Percentiles rank a stretch among this genome's conserved stretches.
phyloP scores from a whole-genome alignment of 257 asterid genomes.

The Solanum chmielewskii region DNA sequence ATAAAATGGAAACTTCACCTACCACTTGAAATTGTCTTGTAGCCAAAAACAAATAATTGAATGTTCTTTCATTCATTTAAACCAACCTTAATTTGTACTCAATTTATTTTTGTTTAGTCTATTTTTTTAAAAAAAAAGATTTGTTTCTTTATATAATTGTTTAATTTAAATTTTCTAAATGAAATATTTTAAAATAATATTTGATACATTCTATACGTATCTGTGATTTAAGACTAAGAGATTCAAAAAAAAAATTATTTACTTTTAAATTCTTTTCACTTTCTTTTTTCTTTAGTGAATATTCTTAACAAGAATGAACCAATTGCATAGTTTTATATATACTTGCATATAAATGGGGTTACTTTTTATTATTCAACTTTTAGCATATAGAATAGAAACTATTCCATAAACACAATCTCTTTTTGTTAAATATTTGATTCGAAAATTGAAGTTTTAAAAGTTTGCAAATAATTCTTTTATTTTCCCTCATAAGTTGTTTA shows the following conservation, averaged over 20 bases:
- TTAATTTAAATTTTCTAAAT: too few species aligned
- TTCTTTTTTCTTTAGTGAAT: neutral
- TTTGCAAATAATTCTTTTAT: neutral
- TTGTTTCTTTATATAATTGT: fast-evolving
- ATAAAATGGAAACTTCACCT: neutral
- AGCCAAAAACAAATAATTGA: neutral
- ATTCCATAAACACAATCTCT: neutral
- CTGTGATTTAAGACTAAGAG: too few species aligned
- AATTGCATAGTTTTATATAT: neutral
- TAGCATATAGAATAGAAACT: neutral
- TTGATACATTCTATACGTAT: too few species aligned
- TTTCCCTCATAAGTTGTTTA: neutral
- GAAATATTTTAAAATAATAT: too few species aligned
- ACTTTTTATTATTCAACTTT: neutral
- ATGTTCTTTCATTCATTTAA: too few species aligned
- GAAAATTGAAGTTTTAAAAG: neutral
- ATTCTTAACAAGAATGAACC: neutral
- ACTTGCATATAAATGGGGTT: neutral
- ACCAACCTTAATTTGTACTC: too few species aligned
- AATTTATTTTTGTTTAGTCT: too few species aligned
- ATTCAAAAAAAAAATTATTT: too few species aligned
- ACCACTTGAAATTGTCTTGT: neutral
- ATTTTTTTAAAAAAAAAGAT: too few species aligned
- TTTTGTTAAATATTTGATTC: neutral
- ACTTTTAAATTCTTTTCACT: too few species aligned